Percentiles rank a stretch among this genome's conserved stretches.
phyloP scores from a whole-genome alignment of 352 stramenopile genomes.

The Elongisporangium senticosum region DNA sequence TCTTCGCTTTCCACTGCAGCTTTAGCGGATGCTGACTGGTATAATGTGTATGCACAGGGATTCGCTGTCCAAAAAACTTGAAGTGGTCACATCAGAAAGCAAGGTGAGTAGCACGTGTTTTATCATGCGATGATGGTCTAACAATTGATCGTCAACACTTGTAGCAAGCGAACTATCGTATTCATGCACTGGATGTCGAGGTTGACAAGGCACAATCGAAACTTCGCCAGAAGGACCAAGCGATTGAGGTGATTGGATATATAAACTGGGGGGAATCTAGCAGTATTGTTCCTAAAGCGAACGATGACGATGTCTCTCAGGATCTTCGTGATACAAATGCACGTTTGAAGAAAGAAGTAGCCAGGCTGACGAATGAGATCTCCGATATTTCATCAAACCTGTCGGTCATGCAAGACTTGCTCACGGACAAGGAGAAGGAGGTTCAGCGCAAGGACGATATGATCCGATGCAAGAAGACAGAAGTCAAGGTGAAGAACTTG shows the following conservation, averaged over 20 bases:
- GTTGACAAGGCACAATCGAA: constrained; percentile 73
- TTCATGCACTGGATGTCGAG: constrained; percentile 69
- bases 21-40: neutral
- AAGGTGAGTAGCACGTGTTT: constrained; percentile 24
- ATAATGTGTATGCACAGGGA: constrained; percentile 29
- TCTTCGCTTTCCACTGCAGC: neutral
- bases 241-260: constrained; percentile 30
- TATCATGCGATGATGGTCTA: constrained; percentile 1
- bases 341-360: constrained; percentile 60
- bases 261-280: neutral
- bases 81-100: constrained; percentile 58
- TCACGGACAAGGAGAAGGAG: constrained; percentile 54
- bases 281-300: neutral
- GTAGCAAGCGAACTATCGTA: constrained; percentile 65
- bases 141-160: neutral
- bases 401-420: constrained; percentile 37
- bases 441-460: constrained; percentile 58
- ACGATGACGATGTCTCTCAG: constrained; percentile 6
- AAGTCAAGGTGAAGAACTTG: constrained; percentile 42
- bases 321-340: constrained; percentile 63
- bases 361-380: constrained; percentile 35
- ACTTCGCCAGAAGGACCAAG: constrained; percentile 64
- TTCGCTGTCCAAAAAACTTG: constrained; percentile 57
- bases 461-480: constrained; percentile 68
- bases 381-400: constrained; percentile 47